phyloP scores from a whole-genome alignment of 768 basidiomycete genomes.

The Inosperma sp. region DNA sequence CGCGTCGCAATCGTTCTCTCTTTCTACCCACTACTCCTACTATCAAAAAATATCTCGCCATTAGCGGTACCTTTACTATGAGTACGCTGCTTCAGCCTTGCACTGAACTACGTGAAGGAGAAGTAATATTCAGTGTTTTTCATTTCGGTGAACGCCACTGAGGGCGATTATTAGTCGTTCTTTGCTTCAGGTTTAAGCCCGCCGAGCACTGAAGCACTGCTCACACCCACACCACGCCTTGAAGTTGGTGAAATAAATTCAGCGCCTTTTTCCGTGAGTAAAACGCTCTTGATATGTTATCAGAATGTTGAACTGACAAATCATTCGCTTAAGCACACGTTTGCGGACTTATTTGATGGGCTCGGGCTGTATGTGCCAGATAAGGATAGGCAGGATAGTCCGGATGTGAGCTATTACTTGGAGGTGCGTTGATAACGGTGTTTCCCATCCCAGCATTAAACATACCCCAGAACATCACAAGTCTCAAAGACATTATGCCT shows the following conservation, averaged over 20 bases:
- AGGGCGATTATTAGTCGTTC: too few relatives aligned
- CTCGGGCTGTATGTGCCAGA: slow-evolving; percentile 15
- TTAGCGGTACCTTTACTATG: too few relatives aligned
- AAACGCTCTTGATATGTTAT: background rate
- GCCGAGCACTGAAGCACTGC: background rate
- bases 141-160: too few relatives aligned
- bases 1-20: too few relatives aligned
- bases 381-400: slow-evolving; percentile 4
- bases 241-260: slow-evolving; percentile 11
- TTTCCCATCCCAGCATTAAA: background rate
- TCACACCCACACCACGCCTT: slow-evolving; percentile 9
- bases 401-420: slow-evolving; percentile 39
- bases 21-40: too few relatives aligned
- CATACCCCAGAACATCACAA: slow-evolving; percentile 35
- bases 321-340: slow-evolving; percentile 25
- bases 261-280: slow-evolving; percentile 12
- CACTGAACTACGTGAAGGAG: too few relatives aligned
- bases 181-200: too few relatives aligned
- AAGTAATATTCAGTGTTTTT: too few relatives aligned
- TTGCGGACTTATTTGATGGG: slow-evolving; percentile 28
- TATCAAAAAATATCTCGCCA: too few relatives aligned
- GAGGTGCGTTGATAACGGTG: slow-evolving; percentile 21
- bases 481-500: slow-evolving; percentile 39
- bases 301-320: background rate
- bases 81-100: too few relatives aligned